Conservation (phyloP, 345 rosid genomes). For the Sapria himalayana region DNA sequence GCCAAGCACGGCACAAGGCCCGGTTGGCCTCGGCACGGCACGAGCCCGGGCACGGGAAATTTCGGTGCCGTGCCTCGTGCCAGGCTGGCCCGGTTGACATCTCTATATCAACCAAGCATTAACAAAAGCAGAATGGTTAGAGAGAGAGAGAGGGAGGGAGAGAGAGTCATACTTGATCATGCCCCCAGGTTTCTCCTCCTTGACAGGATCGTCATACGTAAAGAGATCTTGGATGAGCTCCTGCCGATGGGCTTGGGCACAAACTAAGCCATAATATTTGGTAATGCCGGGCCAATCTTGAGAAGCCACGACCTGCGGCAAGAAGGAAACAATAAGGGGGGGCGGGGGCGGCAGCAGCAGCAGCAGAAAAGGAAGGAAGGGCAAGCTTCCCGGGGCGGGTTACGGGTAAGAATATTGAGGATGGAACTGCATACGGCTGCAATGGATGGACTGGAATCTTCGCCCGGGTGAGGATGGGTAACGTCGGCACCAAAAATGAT, state of each 20-base stretch:
- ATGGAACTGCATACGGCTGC: constrained; percentile 49
- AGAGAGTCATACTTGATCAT: constrained; percentile 62
- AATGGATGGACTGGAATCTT: constrained; percentile 97
- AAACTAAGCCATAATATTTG: constrained; percentile 87
- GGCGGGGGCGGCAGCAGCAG: neutral
- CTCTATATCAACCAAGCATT: neutral
- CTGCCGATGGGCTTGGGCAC: constrained; percentile 97
- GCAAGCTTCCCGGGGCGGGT: too few species aligned
- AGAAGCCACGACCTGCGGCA: constrained; percentile 72
- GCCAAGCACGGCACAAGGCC: too few species aligned
- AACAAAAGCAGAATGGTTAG: neutral
- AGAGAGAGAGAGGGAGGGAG: constrained; percentile 2
- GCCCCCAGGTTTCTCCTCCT: constrained; percentile 85
- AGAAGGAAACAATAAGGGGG: neutral
- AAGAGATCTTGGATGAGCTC: constrained; percentile 93
- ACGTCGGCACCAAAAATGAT: constrained; percentile 99
- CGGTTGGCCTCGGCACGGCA: too few species aligned
- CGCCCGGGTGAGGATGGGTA: constrained; percentile 99
- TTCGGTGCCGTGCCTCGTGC: too few species aligned
- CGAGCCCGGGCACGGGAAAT: too few species aligned
- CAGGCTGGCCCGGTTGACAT: too few species aligned
- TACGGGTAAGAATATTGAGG: too few species aligned
- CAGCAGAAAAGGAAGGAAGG: neutral
- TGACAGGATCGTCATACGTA: constrained; percentile 86
- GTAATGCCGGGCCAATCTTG: constrained; percentile 99